Percentiles rank a stretch among this genome's conserved stretches.
Conservation (phyloP, 2,329 filamentous ascomycete species). For the Xylaria sp. region DNA sequence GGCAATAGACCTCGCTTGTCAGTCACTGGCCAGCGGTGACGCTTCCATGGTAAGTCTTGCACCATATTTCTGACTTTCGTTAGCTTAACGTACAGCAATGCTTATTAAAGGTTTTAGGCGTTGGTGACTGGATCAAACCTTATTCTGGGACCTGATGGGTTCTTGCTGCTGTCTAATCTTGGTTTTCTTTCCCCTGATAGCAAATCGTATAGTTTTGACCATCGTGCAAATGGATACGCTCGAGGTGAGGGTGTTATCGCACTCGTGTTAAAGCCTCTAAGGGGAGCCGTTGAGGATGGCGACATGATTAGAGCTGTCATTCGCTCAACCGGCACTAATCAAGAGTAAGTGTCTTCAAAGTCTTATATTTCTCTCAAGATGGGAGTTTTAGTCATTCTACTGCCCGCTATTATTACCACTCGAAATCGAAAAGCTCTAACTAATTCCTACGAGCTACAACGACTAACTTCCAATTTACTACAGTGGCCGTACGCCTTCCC, state of each 20-base stretch:
- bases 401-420: neutral
- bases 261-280: conserved; percentile 62
- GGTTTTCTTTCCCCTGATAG: conserved; percentile 55
- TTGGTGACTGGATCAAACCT: conserved; percentile 50
- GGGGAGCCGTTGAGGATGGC: conserved; percentile 56
- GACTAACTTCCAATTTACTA: conserved; percentile 6
- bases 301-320: conserved; percentile 54
- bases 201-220: conserved; percentile 45
- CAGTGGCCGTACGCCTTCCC: conserved; percentile 43
- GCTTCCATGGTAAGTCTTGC: conserved; percentile 40
- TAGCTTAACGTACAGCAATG: neutral
- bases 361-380: neutral
- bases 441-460: neutral
- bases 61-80: neutral
- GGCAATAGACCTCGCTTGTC: conserved; percentile 48
- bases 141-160: conserved; percentile 47
- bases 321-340: conserved; percentile 46
- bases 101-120: conserved; percentile 40
- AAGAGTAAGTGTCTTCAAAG: conserved; percentile 38
- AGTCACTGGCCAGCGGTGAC: conserved; percentile 42
- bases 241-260: conserved; percentile 63
- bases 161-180: conserved; percentile 45
- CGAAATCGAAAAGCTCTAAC: neutral
- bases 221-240: conserved; percentile 49
- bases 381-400: neutral